Evolutionary conservation across 139 green algal species (phyloP), one percentile per base, ranked within the genome.

Genomic region (Chlamydomonas schloesseri): DNA sequence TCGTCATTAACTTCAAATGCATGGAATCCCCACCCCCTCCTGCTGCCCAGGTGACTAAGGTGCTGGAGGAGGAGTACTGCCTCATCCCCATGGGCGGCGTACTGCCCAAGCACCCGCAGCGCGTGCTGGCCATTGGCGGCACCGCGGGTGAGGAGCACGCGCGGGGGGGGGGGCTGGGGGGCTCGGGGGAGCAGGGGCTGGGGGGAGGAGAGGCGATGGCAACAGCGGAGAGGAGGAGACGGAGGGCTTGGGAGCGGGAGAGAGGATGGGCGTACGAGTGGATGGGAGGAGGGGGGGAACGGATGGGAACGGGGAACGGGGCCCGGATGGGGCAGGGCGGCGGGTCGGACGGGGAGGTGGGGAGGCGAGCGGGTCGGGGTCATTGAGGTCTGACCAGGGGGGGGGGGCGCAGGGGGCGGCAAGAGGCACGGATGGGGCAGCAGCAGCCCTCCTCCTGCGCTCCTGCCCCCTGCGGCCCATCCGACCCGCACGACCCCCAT

Each of bases 21-120:
- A 23, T 24, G 24, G 11, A 14, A 23, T 24, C 37, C 70, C 24
- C 33, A 8, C 34, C 14, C 20, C n/a, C n/a, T n/a, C n/a, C n/a
- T n/a, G n/a, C n/a, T n/a, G n/a, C n/a, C 64, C 91, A 94, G 81
- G 89, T 98, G 55, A 96, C 91, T 55, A 71, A 72, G 1, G 90
- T 99, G 10, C 92, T 97, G 84, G 98, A 99, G 87, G 97, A 99
- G 90, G 98, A 99, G 95, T 99, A 97, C 79, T 99, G 98, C 90
- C 87, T 98, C 34, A 99, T 99, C 60, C 98, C 98, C 31, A 99
- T 99, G 98, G 98, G 98, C 23, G 97, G 98, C 24, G 95, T 97
- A n/a, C 89, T 99, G 90, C 98, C 98, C 0, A 88, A 67, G 23
- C 90, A 98, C n/a, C 97, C 97, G 28, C 98, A 99, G 92, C 94